Evolutionary conservation across 108 stramenopile species (phyloP).

Genomic region (Skeletonema potamos): DNA sequence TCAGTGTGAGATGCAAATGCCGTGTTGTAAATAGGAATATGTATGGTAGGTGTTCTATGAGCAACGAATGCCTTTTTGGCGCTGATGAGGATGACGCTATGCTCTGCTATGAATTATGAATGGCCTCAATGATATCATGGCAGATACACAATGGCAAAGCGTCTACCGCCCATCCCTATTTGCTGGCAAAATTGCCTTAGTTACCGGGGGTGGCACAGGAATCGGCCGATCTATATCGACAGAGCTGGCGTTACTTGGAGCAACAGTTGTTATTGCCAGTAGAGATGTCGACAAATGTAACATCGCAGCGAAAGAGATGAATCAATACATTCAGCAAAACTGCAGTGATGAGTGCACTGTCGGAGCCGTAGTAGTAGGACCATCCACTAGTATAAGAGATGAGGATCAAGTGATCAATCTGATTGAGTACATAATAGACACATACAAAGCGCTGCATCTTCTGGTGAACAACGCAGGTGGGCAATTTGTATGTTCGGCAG

Average conservation of each 20-base stretch:
- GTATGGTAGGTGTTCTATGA: background rate
- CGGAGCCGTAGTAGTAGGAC: slow-evolving; percentile 60
- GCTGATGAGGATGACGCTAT: too few species aligned
- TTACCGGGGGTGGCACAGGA: slow-evolving; percentile 89
- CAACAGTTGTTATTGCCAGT: slow-evolving; percentile 78
- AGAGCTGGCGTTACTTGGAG: slow-evolving; percentile 72
- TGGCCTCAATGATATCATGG: too few species aligned
- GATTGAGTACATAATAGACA: slow-evolving; percentile 58
- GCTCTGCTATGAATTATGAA: too few species aligned
- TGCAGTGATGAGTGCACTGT: slow-evolving; percentile 1
- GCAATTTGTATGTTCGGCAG: slow-evolving; percentile 72
- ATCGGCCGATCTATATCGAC: slow-evolving; percentile 72
- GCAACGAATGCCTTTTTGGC: background rate
- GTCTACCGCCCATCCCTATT: slow-evolving; percentile 73
- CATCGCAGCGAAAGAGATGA: slow-evolving; percentile 61
- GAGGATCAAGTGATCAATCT: slow-evolving; percentile 63
- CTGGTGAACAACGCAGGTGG: slow-evolving; percentile 89
- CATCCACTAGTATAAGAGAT: slow-evolving; percentile 74
- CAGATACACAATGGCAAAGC: slow-evolving; percentile 41
- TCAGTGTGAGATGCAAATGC: background rate
- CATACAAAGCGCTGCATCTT: slow-evolving; percentile 58
- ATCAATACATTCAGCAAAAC: slow-evolving; percentile 22
- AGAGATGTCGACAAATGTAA: slow-evolving; percentile 61
- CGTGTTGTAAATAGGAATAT: too few species aligned
- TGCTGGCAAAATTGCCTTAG: slow-evolving; percentile 70